Evolutionary conservation across 148 eudicot genomes (phyloP), one percentile per base, ranked within the genome.

Genomic region (Rhododendron henanense): DNA sequence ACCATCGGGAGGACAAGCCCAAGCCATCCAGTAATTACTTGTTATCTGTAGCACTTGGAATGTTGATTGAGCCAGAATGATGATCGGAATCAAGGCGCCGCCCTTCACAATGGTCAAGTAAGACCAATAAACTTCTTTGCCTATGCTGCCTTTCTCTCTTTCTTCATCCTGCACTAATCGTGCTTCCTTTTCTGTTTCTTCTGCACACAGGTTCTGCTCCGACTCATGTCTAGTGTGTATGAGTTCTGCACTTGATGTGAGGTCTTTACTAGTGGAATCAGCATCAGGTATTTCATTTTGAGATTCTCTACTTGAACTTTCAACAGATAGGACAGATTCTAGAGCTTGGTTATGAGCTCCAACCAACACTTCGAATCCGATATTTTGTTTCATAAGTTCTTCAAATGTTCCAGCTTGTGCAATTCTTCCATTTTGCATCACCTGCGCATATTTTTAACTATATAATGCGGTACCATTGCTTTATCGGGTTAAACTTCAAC

Each of bases 1-100:
- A 61, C 89, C 91, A 53, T 92, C 88, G 0, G 96, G 79, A 69
- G 96, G 99, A 92, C 96, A 95, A 55, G 96, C 92, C 98, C 98
- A 97, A 15, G 99, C 98, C 95, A 97, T 95, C 99, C 99, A 97
- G 83, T 97, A 97, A 82, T 95, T 97, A 91, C 98, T 95, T 9
- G 93, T 91, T 77, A 97, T 91, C 88, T 97, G 99, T 82, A 97
- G 79, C 71, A 89, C 93, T 87, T 97, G 98, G 82, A 97, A 97
- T 51, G 92, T 89, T 47, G 94, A 91, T 63, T 97, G 98, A 10
- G 95, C 95, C 59, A 97, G 83, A 69, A 97, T 31, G 77, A 95
- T 97, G 59, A 95, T 73, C 0, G 99, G 98, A 73, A 97, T 90
- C 88, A 95, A 90, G 80, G 84, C 86, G 45, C 99, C 99, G 31